Evolutionary conservation across 2,329 filamentous ascomycete genomes (phyloP), one percentile per base, ranked within the genome.

Genomic region (Dryadomyces quercus-mongolicae): DNA sequence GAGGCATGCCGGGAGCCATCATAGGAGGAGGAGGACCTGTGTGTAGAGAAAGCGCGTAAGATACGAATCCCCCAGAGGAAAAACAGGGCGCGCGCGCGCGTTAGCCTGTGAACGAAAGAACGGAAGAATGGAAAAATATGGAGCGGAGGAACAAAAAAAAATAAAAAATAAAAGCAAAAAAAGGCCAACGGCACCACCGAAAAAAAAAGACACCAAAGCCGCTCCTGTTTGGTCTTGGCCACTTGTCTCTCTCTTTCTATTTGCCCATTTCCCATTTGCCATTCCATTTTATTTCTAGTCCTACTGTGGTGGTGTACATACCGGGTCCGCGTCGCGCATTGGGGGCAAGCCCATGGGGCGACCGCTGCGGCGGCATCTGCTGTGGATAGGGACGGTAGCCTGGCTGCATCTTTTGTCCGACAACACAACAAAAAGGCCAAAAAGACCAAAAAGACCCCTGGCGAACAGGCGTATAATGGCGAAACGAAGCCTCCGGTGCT

Each of bases 351-450:
- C 58, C 56, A 52, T 58, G 58, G 67, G 77, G 75, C 60, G 74
- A 70, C 59, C 72, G 70, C 59, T 75, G 68, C 63, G 74, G 75
- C 58, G 74, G 69, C 61, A 70, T 68, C 65, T 74, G 75, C 60
- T 76, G 74, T 63, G 71, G 69, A 65, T 74, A 77, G 54, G 67
- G 66, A 59, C 76, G 75, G 63, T 75, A 79, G 60, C 76, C 73
- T 55, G 69, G 68, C 68, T 79, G 76, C 76, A 80, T 79, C 61
- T 63, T 71, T 38, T 31, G 25, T 31, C 25, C 25, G 25, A 31
- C 25, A 31, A 31, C 25, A 31, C 51, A 53, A 52, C 48, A 44
- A 16, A n/a, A n/a, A n/a, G n/a, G n/a, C n/a, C n/a, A n/a, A n/a
- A n/a, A n/a, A n/a, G n/a, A n/a, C n/a, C n/a, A n/a, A n/a, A n/a